Base-by-base conservation (phyloP, 352 stramenopile genomes). In the Phytophthora parvispora region DNA sequence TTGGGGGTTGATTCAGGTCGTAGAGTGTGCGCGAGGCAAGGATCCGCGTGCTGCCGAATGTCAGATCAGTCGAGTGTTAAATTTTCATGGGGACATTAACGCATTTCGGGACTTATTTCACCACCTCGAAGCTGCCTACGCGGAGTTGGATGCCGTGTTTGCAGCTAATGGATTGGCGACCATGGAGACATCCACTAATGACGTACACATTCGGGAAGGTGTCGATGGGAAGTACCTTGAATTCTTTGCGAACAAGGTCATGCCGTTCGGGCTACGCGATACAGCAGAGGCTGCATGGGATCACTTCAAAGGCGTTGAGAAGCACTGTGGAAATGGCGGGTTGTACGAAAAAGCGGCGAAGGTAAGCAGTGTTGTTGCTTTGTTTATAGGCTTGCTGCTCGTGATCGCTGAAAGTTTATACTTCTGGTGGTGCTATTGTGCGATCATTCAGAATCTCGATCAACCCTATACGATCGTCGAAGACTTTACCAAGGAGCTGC, bases 391-490 rank as follows among this genome's bases (percentile, higher is more conserved):
- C 6, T 45, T 45, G 18, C 18, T 48, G 7, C 18, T 10, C 10
- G 6, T 10, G 31, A 10, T 36, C 6, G 31, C 31, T 36, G 31
- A 36, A 10, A 6, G 31, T 36, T 36, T 6, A n/a, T n/a, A n/a
- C n/a, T n/a, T n/a, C n/a, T n/a, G n/a, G n/a, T n/a, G n/a, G 34
- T 42, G 10, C 20, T 43, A 27, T 48, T 48, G 2, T 13, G 7
- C 59, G 4, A n/a, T 34, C 16, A n/a, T 32, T 13, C 36, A 63
- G 64, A 65, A 61, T 20, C 31, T 61, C 12, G 57, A 74, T n/a
- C 65, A 71, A 0, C 67, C 78, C 38, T 75, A 83, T 42, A 85
- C 67, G 16, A 77, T 83, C 36, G 40, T 85, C 31, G 77, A 85
- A 53, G 78, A 70, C 42, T 74, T 81, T 61, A 72, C 73, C 34